These are phyloP conservation scores for Grosmannia huntii DNA, from an alignment of 2,329 filamentous ascomycete genomes.

Conservation along the genomic window DNA sequence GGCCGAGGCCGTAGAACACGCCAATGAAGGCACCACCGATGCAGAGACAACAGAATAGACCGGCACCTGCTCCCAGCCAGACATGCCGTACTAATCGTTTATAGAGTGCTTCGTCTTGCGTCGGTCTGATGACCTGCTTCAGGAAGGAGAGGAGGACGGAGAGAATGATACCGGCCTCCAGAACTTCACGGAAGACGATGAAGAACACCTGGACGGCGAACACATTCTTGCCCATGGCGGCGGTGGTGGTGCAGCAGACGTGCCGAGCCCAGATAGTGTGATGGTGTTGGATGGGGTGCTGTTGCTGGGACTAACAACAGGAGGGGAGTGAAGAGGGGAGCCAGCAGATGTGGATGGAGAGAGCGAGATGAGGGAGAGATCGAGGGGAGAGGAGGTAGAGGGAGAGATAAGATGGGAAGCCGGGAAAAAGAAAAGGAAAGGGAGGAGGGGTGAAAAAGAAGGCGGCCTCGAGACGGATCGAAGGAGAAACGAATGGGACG, in stretches of 20 bases:
- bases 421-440: background rate
- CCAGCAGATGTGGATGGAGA: background rate
- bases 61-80: conserved; percentile 51
- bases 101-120: conserved; percentile 47
- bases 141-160: conserved; percentile 78
- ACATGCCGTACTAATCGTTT: conserved; percentile 58
- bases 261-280: background rate
- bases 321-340: background rate
- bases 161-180: conserved; percentile 75
- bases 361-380: background rate
- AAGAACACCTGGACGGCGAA: conserved; percentile 78
- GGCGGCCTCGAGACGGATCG: background rate
- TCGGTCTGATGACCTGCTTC: conserved; percentile 63
- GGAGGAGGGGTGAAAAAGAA: background rate
- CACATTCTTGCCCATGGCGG: conserved; percentile 49
- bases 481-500: background rate
- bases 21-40: conserved; percentile 55
- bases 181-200: conserved; percentile 74
- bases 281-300: background rate
- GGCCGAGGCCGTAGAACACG: conserved; percentile 55
- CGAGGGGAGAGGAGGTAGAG: background rate
- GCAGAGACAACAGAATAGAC: conserved; percentile 46
- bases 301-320: background rate
- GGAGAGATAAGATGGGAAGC: background rate
- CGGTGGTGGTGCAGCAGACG: background rate